Evolutionary conservation across 305 asterid species (phyloP), one percentile per base, ranked within the genome.

Genomic region (Fraxinus sp.): DNA sequence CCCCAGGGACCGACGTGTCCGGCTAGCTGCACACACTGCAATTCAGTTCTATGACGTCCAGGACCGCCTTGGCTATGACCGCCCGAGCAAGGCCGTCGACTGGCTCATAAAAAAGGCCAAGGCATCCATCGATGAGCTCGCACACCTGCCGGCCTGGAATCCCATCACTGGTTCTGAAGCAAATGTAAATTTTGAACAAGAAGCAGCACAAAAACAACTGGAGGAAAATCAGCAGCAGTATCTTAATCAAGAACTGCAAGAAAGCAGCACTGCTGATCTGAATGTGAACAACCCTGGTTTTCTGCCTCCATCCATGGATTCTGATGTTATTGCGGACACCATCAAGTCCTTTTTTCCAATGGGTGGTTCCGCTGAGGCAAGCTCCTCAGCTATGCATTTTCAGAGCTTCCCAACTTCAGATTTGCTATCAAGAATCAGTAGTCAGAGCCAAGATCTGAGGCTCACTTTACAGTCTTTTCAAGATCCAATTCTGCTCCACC

Each of bases 21-120:
- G 99, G 78, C 95, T 95, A 13, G 94, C 99, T 28, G 98, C 99
- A 4, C 95, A 94, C 83, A 95, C 99, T 8, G 99, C 99, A 9
- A 96, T 96, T 70, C 98, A 96, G 22, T 96, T 96, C 84, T 96
- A 96, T 81, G 99, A 95, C 74, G 98, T 95, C 0, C 99, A 95
- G 44, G 99, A 95, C 83, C 91, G 99, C 30, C 90, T 95, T n/a
- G 99, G 99, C 57, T 95, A 93, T 79, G 99, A 95, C 90, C 91
- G 99, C 20, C 98, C 99, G 1, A 95, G 99, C 85, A 95, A 94
- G 80, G 99, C 99, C 0, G 98, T 95, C 0, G 99, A 95, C 85
- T 95, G 99, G 99, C 91, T 95, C 57, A 94, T 95, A 59, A 92
- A 92, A 73, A 93, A 95, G 39, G 99, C 99, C 0, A 89, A 94